A percentile compares a stretch with the other conserved stretches of the same genome.
Evolutionary conservation across 345 rosid genomes (phyloP).

Genomic region (Populus euphratica): DNA sequence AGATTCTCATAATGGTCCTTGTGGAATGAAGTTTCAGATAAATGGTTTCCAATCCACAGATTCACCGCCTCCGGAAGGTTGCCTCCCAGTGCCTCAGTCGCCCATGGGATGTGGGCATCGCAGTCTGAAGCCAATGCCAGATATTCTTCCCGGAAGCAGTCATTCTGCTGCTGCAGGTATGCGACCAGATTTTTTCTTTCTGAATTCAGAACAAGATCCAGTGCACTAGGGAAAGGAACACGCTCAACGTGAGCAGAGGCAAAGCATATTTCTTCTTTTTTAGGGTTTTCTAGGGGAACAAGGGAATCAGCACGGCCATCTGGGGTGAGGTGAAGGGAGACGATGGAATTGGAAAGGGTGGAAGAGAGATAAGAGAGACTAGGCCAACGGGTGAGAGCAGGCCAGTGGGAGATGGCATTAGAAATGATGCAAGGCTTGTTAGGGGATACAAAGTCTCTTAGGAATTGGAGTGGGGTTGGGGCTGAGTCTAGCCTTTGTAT

Average conservation of each 20-base stretch:
- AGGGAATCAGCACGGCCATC: constrained; percentile 74
- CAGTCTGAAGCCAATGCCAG: constrained; percentile 50
- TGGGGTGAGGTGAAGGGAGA: constrained; percentile 85
- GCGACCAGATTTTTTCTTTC: constrained; percentile 32
- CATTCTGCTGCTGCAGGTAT: constrained; percentile 82
- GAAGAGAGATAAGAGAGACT: constrained; percentile 43
- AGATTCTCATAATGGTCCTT: constrained; percentile 92
- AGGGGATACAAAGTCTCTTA: constrained; percentile 59
- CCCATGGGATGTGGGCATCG: constrained; percentile 65
- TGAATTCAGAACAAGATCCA: constrained; percentile 32
- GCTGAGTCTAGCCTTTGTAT: constrained; percentile 46
- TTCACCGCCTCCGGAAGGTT: constrained; percentile 85
- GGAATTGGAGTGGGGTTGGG: constrained; percentile 64
- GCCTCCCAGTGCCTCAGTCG: constrained; percentile 64
- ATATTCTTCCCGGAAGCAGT: constrained; percentile 74
- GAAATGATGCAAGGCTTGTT: constrained; percentile 82
- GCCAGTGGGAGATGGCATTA: constrained; percentile 65
- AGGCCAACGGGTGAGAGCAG: constrained; percentile 69
- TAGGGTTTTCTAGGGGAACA: constrained; percentile 11
- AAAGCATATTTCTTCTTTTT: constrained; percentile 36
- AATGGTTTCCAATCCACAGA: constrained; percentile 79
- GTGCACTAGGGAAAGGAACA: constrained; percentile 55
- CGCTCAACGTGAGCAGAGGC: constrained; percentile 68
- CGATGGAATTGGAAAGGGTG: constrained; percentile 49
- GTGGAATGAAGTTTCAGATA: constrained; percentile 73